Conservation (phyloP, 2,329 filamentous ascomycete genomes). For the Bipolaris victoriae region DNA sequence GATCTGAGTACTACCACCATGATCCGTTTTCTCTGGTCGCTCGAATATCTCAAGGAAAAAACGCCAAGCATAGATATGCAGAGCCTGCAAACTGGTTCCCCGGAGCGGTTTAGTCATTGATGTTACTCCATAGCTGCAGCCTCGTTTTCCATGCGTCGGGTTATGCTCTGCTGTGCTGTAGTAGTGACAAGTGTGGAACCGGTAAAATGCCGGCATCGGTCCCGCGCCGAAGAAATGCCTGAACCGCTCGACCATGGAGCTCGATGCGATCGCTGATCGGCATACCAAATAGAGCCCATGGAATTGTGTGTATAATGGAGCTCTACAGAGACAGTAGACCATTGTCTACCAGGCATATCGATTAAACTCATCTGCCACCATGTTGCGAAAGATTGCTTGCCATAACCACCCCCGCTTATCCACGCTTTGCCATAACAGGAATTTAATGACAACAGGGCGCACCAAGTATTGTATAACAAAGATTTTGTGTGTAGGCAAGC, state of each 20-base stretch:
- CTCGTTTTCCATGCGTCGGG: background rate
- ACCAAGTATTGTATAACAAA: background rate
- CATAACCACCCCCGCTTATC: background rate
- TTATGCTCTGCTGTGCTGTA: background rate
- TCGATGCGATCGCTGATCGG: background rate
- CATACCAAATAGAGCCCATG: background rate
- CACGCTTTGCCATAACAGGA: constrained; percentile 8
- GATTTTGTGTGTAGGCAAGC: too few relatives aligned
- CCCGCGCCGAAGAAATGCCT: background rate
- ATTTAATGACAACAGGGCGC: constrained; percentile 4
- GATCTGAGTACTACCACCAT: constrained; percentile 13
- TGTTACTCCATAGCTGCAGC: background rate
- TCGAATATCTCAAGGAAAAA: constrained; percentile 12
- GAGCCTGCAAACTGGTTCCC: background rate
- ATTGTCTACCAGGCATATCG: background rate
- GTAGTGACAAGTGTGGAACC: background rate
- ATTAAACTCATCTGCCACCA: background rate
- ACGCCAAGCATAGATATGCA: constrained; percentile 5
- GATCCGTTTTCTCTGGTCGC: constrained; percentile 8
- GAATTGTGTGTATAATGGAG: background rate
- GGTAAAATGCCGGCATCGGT: constrained; percentile 2
- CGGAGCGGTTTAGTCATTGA: background rate
- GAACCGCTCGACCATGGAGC: background rate
- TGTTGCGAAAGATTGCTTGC: background rate
- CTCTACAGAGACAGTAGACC: background rate